Conservation (phyloP, 176 grass and related monocot species). For the Oryza longistaminata region DNA sequence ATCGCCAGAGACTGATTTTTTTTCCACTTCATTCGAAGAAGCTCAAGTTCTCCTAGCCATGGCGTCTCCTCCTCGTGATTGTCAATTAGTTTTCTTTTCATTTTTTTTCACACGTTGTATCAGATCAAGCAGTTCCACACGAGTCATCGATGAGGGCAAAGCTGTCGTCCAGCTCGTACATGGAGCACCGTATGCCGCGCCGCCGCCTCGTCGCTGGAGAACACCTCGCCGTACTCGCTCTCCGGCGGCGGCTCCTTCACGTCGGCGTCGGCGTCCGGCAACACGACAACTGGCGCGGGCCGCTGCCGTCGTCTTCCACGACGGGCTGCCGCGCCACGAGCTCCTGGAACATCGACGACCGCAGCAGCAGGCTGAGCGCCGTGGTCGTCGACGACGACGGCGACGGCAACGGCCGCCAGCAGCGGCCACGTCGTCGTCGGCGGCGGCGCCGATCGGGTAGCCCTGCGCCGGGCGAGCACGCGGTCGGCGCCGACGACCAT, state of each 20-base stretch:
- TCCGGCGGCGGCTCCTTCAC: background rate
- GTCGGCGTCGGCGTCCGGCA: no score
- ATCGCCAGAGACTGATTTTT: no score
- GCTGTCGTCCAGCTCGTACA: slow-evolving; percentile 50
- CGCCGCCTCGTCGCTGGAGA: slow-evolving; percentile 23
- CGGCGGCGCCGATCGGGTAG: no score
- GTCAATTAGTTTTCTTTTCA: no score
- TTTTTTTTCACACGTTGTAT: background rate
- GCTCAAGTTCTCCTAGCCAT: no score
- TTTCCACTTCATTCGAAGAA: no score
- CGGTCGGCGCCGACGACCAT: no score
- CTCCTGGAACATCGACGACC: slow-evolving; percentile 60
- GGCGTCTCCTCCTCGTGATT: no score
- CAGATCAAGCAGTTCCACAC: slow-evolving; percentile 46
- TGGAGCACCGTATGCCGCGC: slow-evolving; percentile 32
- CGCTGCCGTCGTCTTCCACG: no score
- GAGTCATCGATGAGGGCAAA: slow-evolving; percentile 46
- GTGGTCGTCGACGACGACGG: slow-evolving; percentile 41
- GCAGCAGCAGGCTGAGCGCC: slow-evolving; percentile 60
- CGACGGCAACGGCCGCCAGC: slow-evolving; percentile 16
- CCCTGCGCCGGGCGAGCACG: no score
- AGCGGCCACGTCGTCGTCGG: no score
- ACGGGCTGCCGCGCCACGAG: slow-evolving; percentile 42
- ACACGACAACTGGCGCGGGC: background rate
- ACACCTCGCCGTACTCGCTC: background rate